phyloP scores from a whole-genome alignment of 2,329 filamentous ascomycete genomes.

The Colletotrichum sp. region DNA sequence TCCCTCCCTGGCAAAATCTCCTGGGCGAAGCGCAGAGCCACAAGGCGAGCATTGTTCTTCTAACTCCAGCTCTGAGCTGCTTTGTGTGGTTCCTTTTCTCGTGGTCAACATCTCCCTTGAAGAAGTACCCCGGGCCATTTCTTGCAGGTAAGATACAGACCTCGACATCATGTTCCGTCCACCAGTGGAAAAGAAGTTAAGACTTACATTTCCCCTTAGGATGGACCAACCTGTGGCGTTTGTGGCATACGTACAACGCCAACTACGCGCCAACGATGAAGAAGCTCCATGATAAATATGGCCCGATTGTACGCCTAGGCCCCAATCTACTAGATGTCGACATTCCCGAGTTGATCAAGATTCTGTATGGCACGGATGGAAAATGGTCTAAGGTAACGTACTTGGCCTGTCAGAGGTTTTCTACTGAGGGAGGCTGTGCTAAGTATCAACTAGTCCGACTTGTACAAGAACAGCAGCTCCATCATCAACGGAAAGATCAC shows the following conservation, averaged over 20 bases:
- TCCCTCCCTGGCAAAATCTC: background rate
- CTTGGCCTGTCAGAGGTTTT: background rate
- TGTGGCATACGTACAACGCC: slow-evolving; percentile 25
- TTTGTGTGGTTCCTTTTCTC: slow-evolving; percentile 1
- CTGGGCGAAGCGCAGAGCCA: background rate
- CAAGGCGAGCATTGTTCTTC: background rate
- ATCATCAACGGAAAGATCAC: slow-evolving; percentile 38
- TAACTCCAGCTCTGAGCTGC: background rate
- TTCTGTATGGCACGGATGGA: slow-evolving; percentile 31
- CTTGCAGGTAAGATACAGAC: slow-evolving; percentile 28
- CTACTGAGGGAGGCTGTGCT: background rate
- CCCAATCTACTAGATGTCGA: slow-evolving; percentile 33
- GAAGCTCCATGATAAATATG: slow-evolving; percentile 33
- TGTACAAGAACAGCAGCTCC: slow-evolving; percentile 39
- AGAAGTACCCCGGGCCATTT: slow-evolving; percentile 35
- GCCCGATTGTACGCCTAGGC: slow-evolving; percentile 32
- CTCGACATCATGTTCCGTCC: background rate
- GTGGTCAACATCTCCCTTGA: slow-evolving; percentile 26
- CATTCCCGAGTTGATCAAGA: slow-evolving; percentile 30
- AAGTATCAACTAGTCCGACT: slow-evolving; percentile 34
- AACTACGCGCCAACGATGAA: slow-evolving; percentile 26
- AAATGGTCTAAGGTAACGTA: slow-evolving; percentile 26
- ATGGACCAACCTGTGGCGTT: slow-evolving; percentile 33
- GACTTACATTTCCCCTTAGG: background rate
- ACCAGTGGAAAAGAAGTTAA: background rate